Evolutionary conservation across 176 grass and related monocot species (phyloP).

Genomic region (Thinopyrum elongatum): DNA sequence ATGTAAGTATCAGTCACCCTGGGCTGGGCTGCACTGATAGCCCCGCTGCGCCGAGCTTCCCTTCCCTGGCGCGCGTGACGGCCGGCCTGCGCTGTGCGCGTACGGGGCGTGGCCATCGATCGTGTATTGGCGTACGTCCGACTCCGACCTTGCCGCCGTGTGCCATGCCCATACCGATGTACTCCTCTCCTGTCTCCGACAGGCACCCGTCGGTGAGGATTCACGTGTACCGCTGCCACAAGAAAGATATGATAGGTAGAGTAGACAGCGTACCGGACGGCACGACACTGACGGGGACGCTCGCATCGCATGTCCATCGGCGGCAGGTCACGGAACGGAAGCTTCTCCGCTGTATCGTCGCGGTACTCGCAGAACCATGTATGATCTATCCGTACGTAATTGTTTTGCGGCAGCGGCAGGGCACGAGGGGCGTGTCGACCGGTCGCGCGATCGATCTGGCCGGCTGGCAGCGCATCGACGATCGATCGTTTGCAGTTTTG

Average conservation of each 20-base stretch:
- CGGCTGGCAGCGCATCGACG: too few relatives aligned
- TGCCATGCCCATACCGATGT: neutral
- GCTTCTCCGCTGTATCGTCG: neutral
- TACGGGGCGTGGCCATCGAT: neutral
- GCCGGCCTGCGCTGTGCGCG: neutral
- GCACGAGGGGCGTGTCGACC: neutral
- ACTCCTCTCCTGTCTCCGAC: neutral
- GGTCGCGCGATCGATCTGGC: neutral
- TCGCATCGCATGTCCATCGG: neutral
- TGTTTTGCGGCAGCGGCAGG: too few relatives aligned
- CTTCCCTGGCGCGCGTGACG: neutral
- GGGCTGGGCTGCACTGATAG: too few relatives aligned
- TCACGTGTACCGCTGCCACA: neutral
- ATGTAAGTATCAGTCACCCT: too few relatives aligned
- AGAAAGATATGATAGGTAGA: neutral
- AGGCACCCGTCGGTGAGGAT: neutral
- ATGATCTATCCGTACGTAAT: too few relatives aligned
- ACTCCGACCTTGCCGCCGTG: neutral
- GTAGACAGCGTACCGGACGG: neutral
- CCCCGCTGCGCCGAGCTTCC: too few relatives aligned
- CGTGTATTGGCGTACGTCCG: neutral
- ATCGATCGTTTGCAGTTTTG: too few relatives aligned
- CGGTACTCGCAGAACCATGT: too few relatives aligned
- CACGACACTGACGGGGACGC: neutral
- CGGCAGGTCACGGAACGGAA: neutral